These are phyloP conservation scores for Salvia sclarea DNA, from an alignment of 305 asterid species.

Conservation along the genomic window DNA sequence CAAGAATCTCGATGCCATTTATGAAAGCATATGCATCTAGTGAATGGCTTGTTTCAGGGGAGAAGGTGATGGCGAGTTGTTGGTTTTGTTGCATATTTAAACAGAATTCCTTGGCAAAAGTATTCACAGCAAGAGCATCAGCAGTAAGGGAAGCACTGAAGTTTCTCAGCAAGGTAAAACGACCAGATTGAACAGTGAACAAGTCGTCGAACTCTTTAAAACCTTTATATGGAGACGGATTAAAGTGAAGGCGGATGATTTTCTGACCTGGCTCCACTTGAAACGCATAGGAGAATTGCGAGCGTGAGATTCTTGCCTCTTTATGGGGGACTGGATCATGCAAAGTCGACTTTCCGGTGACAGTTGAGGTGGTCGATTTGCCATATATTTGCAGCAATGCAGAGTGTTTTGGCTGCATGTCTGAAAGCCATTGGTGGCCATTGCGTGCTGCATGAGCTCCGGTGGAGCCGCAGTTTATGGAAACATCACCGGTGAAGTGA, in stretches of 20 bases:
- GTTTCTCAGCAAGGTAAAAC: slow-evolving; percentile 28
- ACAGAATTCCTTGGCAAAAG: slow-evolving; percentile 26
- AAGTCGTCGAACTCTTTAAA: slow-evolving; percentile 30
- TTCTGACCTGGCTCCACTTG: slow-evolving; percentile 32
- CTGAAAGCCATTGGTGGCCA: slow-evolving; percentile 33
- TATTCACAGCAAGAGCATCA: slow-evolving; percentile 19
- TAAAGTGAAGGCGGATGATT: slow-evolving; percentile 32
- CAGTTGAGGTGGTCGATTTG: slow-evolving; percentile 28
- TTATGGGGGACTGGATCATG: slow-evolving; percentile 10
- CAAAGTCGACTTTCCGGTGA: not conserved
- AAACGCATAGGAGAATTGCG: slow-evolving; percentile 26
- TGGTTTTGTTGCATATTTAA: not conserved
- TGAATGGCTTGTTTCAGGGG: slow-evolving; percentile 27
- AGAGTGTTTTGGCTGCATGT: not conserved
- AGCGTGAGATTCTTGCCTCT: slow-evolving; percentile 24
- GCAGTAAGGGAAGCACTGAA: slow-evolving; percentile 27
- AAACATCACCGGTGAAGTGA: slow-evolving; percentile 16
- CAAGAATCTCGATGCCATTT: slow-evolving; percentile 44
- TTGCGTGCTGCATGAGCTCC: not conserved
- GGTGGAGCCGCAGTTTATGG: slow-evolving; percentile 19
- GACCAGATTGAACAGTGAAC: slow-evolving; percentile 30
- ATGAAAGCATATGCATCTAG: slow-evolving; percentile 37
- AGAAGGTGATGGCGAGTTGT: slow-evolving; percentile 4
- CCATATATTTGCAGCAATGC: slow-evolving; percentile 27
- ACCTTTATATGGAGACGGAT: slow-evolving; percentile 23